A percentile compares a stretch with the other conserved stretches of the same genome.
phyloP scores from a whole-genome alignment of 2,329 filamentous ascomycete species.

The Pseudodiploospora longispora region DNA sequence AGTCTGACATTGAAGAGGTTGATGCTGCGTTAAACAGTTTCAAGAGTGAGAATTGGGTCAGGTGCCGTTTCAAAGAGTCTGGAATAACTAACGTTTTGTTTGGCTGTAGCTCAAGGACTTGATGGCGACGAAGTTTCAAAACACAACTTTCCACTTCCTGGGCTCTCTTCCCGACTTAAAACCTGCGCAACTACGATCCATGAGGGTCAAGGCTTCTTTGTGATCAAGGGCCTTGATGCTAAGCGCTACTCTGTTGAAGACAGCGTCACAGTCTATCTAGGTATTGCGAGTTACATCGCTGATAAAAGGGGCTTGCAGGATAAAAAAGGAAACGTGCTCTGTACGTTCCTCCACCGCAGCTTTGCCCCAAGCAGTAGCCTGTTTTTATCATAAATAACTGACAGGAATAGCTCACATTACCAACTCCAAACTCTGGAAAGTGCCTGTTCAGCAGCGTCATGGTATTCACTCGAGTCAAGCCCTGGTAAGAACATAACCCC shows the following conservation, averaged over 20 bases:
- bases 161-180: constrained; percentile 25
- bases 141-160: constrained; percentile 34
- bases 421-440: constrained; percentile 36
- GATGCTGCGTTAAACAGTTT: constrained; percentile 17
- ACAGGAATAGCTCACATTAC: constrained; percentile 36
- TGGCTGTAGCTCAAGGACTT: constrained; percentile 19
- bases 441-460: constrained; percentile 35
- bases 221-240: constrained; percentile 46
- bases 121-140: constrained; percentile 28
- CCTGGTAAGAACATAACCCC: constrained; percentile 26
- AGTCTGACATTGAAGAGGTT: constrained; percentile 15
- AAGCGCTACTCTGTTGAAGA: constrained; percentile 42
- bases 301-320: constrained; percentile 43
- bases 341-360: constrained; percentile 24
- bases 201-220: constrained; percentile 39
- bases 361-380: neutral
- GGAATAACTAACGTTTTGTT: constrained; percentile 12
- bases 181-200: constrained; percentile 29
- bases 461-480: constrained; percentile 40
- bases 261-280: constrained; percentile 47
- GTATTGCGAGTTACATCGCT: constrained; percentile 48
- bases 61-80: constrained; percentile 15
- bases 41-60: constrained; percentile 11
- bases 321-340: constrained; percentile 37
- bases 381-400: neutral